A percentile compares a stretch with the other conserved stretches of the same genome.
These are phyloP conservation scores for Noccaea caerulescens DNA, from an alignment of 345 rosid genomes.

Conservation along the genomic window DNA sequence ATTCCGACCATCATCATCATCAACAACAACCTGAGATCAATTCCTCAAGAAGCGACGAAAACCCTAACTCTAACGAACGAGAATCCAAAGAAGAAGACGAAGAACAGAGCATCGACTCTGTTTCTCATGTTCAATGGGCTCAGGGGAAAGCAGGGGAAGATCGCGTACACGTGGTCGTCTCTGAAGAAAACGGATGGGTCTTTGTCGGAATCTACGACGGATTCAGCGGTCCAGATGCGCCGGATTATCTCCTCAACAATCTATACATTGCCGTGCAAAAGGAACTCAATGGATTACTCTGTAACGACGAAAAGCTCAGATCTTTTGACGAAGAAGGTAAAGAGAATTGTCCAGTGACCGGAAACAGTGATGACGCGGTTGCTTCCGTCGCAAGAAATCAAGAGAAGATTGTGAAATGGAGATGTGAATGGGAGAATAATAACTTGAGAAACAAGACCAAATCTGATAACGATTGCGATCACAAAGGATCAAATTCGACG, in stretches of 20 bases:
- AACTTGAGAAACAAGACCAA: not conserved
- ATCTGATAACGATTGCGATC: conserved; percentile 15
- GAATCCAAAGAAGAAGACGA: conserved; percentile 31
- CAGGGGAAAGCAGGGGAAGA: conserved; percentile 99
- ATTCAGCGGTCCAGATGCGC: conserved; percentile 91
- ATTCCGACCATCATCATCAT: conserved; percentile 26
- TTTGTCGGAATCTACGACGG: conserved; percentile 96
- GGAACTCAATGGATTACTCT: conserved; percentile 69
- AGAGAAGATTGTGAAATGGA: conserved; percentile 51
- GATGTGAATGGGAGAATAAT: conserved; percentile 38
- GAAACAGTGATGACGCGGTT: conserved; percentile 21
- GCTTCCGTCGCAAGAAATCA: conserved; percentile 41
- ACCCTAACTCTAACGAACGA: conserved; percentile 29
- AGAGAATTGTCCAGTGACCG: conserved; percentile 18
- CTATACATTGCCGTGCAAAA: conserved; percentile 69
- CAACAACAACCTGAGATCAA: conserved; percentile 12
- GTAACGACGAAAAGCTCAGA: conserved; percentile 48
- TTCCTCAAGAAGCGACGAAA: conserved; percentile 12
- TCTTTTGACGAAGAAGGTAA: conserved; percentile 26
- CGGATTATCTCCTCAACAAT: conserved; percentile 74
- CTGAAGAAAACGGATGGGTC: conserved; percentile 86
- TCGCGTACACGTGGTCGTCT: conserved; percentile 82
- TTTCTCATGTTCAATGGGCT: conserved; percentile 79
- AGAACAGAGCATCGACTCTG: conserved; percentile 49
- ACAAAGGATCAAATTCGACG: conserved; percentile 36